Percentiles rank a stretch among this genome's conserved stretches.
Evolutionary conservation across 75 land plant species (phyloP).

Genomic region (Sequoiadendron giganteum): DNA sequence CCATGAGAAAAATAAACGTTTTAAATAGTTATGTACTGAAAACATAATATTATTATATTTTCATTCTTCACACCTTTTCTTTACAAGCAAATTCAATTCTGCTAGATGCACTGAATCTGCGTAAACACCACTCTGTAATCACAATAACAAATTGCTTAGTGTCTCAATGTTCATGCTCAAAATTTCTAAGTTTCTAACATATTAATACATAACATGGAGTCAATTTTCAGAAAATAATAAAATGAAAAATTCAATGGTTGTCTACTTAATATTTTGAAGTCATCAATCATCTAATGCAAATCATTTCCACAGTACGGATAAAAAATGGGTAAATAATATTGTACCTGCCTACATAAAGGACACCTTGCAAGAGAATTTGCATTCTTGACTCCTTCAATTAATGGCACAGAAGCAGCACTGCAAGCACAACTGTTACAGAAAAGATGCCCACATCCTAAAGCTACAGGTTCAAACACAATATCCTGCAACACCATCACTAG

Average conservation of each 20-base stretch:
- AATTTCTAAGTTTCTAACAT: background rate
- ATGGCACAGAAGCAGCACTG: slow-evolving; percentile 55
- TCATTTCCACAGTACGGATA: background rate
- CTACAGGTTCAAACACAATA: slow-evolving; percentile 54
- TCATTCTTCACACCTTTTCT: slow-evolving; percentile 39
- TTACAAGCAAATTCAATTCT: slow-evolving; percentile 56
- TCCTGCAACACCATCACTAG: slow-evolving; percentile 35
- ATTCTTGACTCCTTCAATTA: slow-evolving; percentile 55
- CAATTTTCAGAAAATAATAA: background rate
- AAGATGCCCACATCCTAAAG: slow-evolving; percentile 78
- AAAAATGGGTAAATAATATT: background rate
- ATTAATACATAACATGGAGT: background rate
- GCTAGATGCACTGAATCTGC: slow-evolving; percentile 51
- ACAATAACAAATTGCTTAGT: background rate
- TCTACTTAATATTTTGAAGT: background rate
- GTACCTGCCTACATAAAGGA: slow-evolving; percentile 78
- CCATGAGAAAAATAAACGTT: background rate
- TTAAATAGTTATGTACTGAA: background rate
- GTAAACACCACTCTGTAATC: slow-evolving; percentile 65
- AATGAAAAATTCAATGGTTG: background rate
- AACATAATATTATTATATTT: background rate
- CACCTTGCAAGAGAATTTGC: slow-evolving; percentile 60
- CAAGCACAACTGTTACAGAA: slow-evolving; percentile 83
- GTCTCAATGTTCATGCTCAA: background rate
- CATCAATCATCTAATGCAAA: background rate